Base-by-base conservation (phyloP, 2,329 filamentous ascomycete species). In the Colletotrichum chlorophyti region DNA sequence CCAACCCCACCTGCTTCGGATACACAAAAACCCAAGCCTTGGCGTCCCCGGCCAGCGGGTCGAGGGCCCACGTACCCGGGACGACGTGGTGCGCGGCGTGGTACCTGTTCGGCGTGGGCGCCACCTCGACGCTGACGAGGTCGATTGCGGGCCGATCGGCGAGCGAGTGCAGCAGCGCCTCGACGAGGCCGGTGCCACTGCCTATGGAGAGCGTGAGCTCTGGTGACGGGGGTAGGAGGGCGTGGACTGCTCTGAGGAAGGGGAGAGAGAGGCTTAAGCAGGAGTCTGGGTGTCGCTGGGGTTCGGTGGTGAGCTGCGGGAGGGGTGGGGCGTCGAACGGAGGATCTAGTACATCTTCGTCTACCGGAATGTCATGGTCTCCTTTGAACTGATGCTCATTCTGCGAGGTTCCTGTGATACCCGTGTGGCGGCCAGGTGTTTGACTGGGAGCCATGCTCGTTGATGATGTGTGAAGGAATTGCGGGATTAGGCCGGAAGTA, bases 11-110 rank as follows among this genome's bases (percentile, higher is more conserved):
- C 23, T 71, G 69, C 2, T 72, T 70, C 11, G 72, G 72, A 26
- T 74, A 74, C 8, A 70, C 65, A 55, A 74, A 74, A 55, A 74
- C 51, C 37, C 73, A 53, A 3, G 49, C 66, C 9, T 63, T 61
- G 0, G 64, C 45, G 23, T 68, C 66, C 6, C 31, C 54, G 4
- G 72, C 62, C 14, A 68, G 64, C 11, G 63, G 60, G 1, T 65
- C 65, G 1, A 73, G 27, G 0, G 68, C 64, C 69, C 70, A 72
- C 3, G 70, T 72, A 4, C 72, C 70, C 0, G 64, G 63, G 3
- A 74, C 72, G 4, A 64, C 69, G 54, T 53, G 8, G 52, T 63
- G n/a, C 62, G 53, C 9, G 11, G 12, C 11, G 15, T 34, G 45
- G 14, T 15, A 32, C n/a, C 23, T 29, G 11, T 27, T 51, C 17